These are phyloP conservation scores for Avena sativa DNA, from an alignment of 176 grass and related monocot genomes.

Conservation along the genomic window DNA sequence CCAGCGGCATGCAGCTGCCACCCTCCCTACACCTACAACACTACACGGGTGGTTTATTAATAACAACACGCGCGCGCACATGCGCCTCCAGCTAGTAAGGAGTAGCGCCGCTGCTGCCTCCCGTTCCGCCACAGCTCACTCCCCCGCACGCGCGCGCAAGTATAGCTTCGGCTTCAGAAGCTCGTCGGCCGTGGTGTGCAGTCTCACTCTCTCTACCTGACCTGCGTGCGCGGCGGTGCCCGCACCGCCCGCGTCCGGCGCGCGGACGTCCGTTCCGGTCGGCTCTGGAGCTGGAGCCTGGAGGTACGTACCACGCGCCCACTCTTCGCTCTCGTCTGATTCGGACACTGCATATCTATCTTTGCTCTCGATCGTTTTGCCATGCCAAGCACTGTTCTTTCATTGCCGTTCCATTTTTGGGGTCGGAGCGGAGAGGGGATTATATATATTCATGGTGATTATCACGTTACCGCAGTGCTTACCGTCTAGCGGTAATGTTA, in stretches of 20 bases:
- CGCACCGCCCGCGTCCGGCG: neutral
- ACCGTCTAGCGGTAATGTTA: neutral
- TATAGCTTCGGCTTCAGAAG: neutral
- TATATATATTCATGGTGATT: neutral
- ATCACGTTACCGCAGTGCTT: neutral
- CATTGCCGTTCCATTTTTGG: neutral
- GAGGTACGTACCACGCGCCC: constrained; percentile 24
- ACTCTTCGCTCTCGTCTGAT: neutral
- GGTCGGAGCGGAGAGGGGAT: no score
- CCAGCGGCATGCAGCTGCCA: neutral
- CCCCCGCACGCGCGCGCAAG: neutral
- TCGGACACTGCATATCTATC: neutral
- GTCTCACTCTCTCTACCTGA: neutral
- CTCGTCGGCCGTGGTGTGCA: neutral
- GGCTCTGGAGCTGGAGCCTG: neutral
- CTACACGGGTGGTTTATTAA: neutral
- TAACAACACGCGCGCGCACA: neutral
- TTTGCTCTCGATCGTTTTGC: neutral
- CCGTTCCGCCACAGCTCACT: constrained; percentile 27
- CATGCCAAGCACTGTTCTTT: no score
- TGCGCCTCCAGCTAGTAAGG: neutral
- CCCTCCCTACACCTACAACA: neutral
- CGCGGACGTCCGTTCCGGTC: neutral
- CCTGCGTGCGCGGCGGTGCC: neutral
- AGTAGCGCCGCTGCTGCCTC: neutral